Evolutionary conservation across 805 yeast genomes (phyloP).

Genomic region (Candida koratica): DNA sequence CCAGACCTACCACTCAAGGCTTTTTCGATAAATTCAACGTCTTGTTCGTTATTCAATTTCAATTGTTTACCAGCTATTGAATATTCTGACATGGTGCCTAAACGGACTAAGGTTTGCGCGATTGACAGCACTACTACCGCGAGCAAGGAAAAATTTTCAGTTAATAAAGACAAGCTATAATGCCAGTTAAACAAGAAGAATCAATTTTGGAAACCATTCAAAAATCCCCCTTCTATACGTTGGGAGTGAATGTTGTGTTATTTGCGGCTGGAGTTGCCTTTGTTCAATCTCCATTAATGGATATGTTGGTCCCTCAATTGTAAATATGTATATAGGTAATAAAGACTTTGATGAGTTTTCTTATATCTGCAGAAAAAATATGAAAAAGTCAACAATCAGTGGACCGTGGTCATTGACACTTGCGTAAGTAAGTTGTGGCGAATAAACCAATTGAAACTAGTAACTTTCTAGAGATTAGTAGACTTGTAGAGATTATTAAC

Average conservation of each 20-base stretch:
- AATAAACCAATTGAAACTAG: too few species aligned
- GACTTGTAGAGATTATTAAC: too few species aligned
- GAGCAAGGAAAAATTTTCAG: conserved; percentile 6
- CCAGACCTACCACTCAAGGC: conserved; percentile 50
- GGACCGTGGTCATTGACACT: too few species aligned
- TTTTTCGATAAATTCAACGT: conserved; percentile 65
- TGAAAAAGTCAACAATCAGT: too few species aligned
- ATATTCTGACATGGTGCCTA: conserved; percentile 17
- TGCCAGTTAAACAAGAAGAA: conserved; percentile 24
- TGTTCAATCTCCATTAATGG: conserved; percentile 77
- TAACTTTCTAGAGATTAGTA: too few species aligned
- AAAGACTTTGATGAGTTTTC: conserved; percentile 2
- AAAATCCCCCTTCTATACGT: conserved; percentile 61
- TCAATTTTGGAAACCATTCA: conserved; percentile 49
- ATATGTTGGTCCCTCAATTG: conserved; percentile 74
- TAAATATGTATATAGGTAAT: conserved; percentile 19
- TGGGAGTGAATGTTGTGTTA: conserved; percentile 57
- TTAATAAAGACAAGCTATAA: conserved; percentile 3
- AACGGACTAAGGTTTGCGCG: too few species aligned
- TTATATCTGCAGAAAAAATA: too few species aligned
- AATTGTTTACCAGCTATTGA: conserved; percentile 72
- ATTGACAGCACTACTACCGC: not conserved
- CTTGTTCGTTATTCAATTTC: conserved; percentile 69
- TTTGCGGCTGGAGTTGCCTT: conserved; percentile 72
- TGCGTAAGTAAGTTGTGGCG: too few species aligned